Evolutionary conservation across 768 basidiomycete species (phyloP).

Genomic region (Auricularia heimuer): DNA sequence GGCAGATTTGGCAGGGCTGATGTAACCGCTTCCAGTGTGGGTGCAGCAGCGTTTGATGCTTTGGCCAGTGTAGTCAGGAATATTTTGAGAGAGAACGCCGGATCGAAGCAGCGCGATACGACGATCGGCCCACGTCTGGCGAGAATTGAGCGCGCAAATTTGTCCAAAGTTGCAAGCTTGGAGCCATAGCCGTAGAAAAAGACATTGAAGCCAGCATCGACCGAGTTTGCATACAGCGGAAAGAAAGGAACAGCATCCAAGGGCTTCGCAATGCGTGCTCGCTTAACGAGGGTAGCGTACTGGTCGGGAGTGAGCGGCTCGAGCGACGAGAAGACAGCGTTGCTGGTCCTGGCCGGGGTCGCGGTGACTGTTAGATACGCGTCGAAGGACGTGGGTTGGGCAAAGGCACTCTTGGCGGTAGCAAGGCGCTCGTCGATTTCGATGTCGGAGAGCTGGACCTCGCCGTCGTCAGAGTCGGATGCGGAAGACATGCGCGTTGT

Average conservation of each 20-base stretch:
- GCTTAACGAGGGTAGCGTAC: constrained; percentile 23
- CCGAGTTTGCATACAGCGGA: constrained; percentile 56
- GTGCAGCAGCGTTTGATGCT: constrained; percentile 31
- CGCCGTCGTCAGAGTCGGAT: background rate
- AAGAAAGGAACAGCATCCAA: constrained; percentile 32
- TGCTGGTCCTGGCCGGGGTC: constrained; percentile 59
- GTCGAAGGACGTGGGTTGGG: constrained; percentile 69
- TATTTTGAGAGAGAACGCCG: constrained; percentile 57
- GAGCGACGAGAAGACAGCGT: constrained; percentile 67
- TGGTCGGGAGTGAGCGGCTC: constrained; percentile 64
- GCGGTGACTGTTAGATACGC: constrained; percentile 67
- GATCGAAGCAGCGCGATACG: constrained; percentile 70
- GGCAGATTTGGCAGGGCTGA: constrained; percentile 37
- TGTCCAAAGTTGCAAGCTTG: constrained; percentile 67
- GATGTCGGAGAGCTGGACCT: constrained; percentile 1
- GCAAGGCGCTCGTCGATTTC: constrained; percentile 2
- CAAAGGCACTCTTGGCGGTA: constrained; percentile 8
- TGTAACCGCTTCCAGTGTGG: constrained; percentile 24
- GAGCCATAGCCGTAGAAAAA: constrained; percentile 86
- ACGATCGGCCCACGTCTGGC: constrained; percentile 59
- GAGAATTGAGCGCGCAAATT: constrained; percentile 53
- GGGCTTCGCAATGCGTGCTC: constrained; percentile 22
- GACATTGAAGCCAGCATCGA: constrained; percentile 78
- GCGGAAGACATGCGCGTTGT: background rate
- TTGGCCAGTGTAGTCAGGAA: constrained; percentile 50